phyloP scores from a whole-genome alignment of 768 basidiomycete genomes.

The Boletus edulis region DNA sequence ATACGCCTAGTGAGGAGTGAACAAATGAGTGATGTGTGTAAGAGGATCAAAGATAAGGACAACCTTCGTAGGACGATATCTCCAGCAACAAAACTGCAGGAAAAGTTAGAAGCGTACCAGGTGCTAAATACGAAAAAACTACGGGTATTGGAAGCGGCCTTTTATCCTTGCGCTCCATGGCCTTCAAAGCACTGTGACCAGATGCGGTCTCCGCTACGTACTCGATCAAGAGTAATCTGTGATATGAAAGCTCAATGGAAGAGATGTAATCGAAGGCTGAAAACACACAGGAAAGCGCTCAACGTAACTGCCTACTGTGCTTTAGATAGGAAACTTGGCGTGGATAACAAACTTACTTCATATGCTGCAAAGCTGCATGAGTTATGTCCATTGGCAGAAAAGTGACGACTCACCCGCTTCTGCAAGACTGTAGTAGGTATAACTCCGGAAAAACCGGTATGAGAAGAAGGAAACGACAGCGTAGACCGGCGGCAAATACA shows the following conservation, averaged over 20 bases:
- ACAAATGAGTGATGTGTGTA: slow-evolving; percentile 2
- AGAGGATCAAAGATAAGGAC: background rate
- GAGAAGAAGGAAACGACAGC: slow-evolving; percentile 83
- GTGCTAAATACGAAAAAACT: slow-evolving; percentile 10
- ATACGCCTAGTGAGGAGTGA: slow-evolving; percentile 50
- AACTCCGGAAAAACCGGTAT: slow-evolving; percentile 79
- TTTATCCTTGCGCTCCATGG: slow-evolving; percentile 80
- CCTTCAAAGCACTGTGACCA: slow-evolving; percentile 61
- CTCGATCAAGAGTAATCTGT: slow-evolving; percentile 76
- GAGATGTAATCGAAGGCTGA: background rate
- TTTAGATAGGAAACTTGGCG: slow-evolving; percentile 15
- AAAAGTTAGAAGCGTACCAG: background rate
- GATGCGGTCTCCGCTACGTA: slow-evolving; percentile 72
- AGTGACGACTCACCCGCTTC: slow-evolving; percentile 42
- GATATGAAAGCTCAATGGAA: background rate
- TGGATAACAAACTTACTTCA: slow-evolving; percentile 45
- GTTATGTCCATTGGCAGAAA: slow-evolving; percentile 25
- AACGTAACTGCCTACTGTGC: slow-evolving; percentile 65
- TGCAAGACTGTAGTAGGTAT: slow-evolving; percentile 59
- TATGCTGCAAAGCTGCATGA: slow-evolving; percentile 46
- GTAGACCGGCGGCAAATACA: slow-evolving; percentile 84
- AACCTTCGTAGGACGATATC: slow-evolving; percentile 80
- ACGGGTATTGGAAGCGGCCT: slow-evolving; percentile 65
- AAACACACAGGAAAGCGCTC: slow-evolving; percentile 79
- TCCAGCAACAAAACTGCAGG: slow-evolving; percentile 72